These are phyloP conservation scores for Aspergillus nanangensis DNA, from an alignment of 495 filamentous ascomycete genomes.

Conservation along the genomic window DNA sequence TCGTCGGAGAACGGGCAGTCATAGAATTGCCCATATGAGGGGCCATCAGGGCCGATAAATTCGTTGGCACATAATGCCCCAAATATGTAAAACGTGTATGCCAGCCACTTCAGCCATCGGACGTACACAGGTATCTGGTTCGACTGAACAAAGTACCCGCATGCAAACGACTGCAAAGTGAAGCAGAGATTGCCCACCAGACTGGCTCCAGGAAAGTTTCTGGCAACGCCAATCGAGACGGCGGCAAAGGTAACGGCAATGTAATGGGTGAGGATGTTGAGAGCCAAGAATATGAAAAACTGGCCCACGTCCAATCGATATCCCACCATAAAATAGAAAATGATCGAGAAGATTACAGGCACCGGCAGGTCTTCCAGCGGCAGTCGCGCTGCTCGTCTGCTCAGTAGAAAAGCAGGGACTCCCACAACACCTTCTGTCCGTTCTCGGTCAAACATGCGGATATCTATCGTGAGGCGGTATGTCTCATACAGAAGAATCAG, in stretches of 20 bases:
- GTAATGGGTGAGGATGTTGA: constrained; percentile 62
- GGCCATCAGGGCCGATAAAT: constrained; percentile 47
- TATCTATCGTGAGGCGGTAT: constrained; percentile 65
- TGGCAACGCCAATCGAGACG: constrained; percentile 52
- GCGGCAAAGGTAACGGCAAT: constrained; percentile 59
- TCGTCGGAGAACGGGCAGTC: constrained; percentile 59
- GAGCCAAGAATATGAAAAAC: constrained; percentile 64
- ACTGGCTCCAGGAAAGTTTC: constrained; percentile 58
- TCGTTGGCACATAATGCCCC: constrained; percentile 65
- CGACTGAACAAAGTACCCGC: constrained; percentile 68
- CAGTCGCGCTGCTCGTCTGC: constrained; percentile 59
- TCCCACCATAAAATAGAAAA: constrained; percentile 74
- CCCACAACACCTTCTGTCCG: constrained; percentile 64
- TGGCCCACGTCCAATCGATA: constrained; percentile 54
- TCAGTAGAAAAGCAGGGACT: constrained; percentile 61
- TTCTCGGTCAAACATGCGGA: constrained; percentile 70
- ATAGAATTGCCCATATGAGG: constrained; percentile 51
- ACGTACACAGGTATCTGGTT: constrained; percentile 70
- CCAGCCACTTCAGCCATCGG: constrained; percentile 61
- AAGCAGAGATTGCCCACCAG: constrained; percentile 65
- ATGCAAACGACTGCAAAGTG: constrained; percentile 65
- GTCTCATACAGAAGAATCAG: constrained; percentile 69
- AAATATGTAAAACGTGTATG: constrained; percentile 61
- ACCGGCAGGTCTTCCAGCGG: constrained; percentile 65
- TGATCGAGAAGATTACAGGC: constrained; percentile 60